phyloP scores from a whole-genome alignment of 1,284 basidiomycete genomes.

The Coniophora puteana region DNA sequence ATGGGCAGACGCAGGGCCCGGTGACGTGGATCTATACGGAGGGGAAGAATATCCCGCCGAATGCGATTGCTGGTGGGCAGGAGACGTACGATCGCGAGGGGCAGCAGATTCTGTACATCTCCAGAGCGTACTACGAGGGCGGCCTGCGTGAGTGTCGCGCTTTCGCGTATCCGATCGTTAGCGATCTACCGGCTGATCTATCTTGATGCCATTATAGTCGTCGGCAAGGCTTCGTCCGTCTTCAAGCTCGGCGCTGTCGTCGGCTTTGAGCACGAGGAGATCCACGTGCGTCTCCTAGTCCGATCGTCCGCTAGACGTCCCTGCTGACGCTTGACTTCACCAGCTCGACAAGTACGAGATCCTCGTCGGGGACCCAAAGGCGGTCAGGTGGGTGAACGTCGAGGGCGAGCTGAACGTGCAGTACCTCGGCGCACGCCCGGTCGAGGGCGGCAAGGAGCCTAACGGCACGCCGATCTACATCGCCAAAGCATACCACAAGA shows the following conservation, averaged over 20 bases:
- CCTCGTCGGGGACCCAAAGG: constrained; percentile 58
- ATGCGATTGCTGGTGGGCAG: constrained; percentile 54
- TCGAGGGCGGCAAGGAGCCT: constrained; percentile 65
- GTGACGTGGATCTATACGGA: constrained; percentile 59
- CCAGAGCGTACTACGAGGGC: constrained; percentile 55
- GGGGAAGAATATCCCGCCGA: constrained; percentile 53
- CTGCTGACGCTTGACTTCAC: constrained; percentile 4
- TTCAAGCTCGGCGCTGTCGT: constrained; percentile 61
- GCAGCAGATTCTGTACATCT: constrained; percentile 50
- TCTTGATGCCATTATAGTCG: constrained; percentile 34
- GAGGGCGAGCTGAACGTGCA: constrained; percentile 42
- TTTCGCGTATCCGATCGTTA: neutral
- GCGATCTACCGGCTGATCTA: neutral
- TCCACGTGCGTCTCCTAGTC: constrained; percentile 40
- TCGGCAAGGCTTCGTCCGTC: constrained; percentile 59
- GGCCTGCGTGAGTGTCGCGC: constrained; percentile 48
- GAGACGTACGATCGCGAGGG: constrained; percentile 43
- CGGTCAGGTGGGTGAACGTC: constrained; percentile 54
- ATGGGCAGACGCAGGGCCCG: constrained; percentile 42
- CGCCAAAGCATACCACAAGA: constrained; percentile 51
- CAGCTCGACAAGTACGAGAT: constrained; percentile 62
- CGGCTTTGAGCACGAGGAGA: constrained; percentile 54
- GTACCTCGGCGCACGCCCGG: constrained; percentile 43
- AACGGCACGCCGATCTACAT: constrained; percentile 61
- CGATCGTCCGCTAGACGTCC: neutral